Evolutionary conservation across 2,329 filamentous ascomycete genomes (phyloP), one percentile per base, ranked within the genome.

Genomic region (Knufia fluminis): DNA sequence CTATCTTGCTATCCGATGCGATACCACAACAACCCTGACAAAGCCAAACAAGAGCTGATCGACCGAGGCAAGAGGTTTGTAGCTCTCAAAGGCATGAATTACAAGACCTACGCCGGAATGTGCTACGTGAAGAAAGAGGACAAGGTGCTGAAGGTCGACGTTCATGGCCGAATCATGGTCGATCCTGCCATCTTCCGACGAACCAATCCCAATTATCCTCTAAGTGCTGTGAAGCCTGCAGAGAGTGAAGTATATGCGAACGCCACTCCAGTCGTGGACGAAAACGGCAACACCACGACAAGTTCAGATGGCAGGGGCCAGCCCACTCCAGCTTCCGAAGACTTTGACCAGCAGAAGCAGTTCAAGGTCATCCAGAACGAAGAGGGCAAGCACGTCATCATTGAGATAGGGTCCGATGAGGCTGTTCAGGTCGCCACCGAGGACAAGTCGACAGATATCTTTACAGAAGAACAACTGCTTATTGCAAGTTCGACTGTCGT

Each of bases 151-250:
- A 91, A 88, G 64, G 83, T 94, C 66, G 88, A 88, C 61, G 83
- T 94, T 64, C 87, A 89, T 54, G 85, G 88, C 16, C 82, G 90
- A 24, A 77, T 94, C 54, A 95, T 95, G 88, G 74, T 95, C 20
- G 90, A 95, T 61, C 80, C 87, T 0, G 80, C 80, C 2, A 86
- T 85, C 36, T 89, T 94, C 67, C 80, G 87, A 7, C 79, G 86
- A 28, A 86, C 91, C 64, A 86, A 92, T 57, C 86, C 89, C 1
- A 94, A 94, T 62, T 94, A 49, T 38, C 78, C 78, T 0, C 79
- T 91, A 58, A 86, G 84, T 19, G 74, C 78, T 1, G 81, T 94
- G 48, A 82, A 40, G 23, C 33, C 35, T 14, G 22, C 40, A 2
- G 45, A 48, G 9, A 16, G 14, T 17, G 45, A 48, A 3, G 35